Evolutionary conservation across 129 eudicot genomes (phyloP), one percentile per base, ranked within the genome.

Genomic region (Ambrosia artemisiifolia): DNA sequence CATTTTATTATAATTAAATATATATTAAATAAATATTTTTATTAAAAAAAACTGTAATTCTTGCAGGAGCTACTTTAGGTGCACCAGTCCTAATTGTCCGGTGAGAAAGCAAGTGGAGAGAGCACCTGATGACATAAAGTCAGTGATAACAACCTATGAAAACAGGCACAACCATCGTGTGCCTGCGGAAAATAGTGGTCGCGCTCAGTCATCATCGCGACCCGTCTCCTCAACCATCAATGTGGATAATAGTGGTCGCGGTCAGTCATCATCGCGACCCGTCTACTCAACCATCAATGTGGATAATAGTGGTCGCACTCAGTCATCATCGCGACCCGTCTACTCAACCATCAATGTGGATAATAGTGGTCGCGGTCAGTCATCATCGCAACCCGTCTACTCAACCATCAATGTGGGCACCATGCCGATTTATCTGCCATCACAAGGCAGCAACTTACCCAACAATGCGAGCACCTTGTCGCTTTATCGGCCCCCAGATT

Each of bases 91-190:
- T 0, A 83, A 80, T 19, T 92, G 98, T 59, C 70, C 75, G 0
- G 98, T 92, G 36, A 88, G 85, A 66, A 92, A 92, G 65, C 98
- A 83, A 8, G 98, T 92, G 3, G 98, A 92, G 34, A 75, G 98
- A 38, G 96, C 96, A 48, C 77, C 89, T n/a, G 82, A 85, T 32
- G 95, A 92, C 50, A 44, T 71, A 13, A 63, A 81, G 40, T 64
- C 88, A 13, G 98, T 92, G 17, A 87, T 92, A 63, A 92, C 98
- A 8, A 92, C 98, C 60, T 92, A 92, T 38, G 98, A 87, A 78
- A 85, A 95, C n/a, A 92, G 81, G 80, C 96, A 92, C 84, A 92
- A 82, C 81, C 98, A 92, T 42, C 85, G 85, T 5, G 88, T 92
- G 33, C 96, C 98, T 3, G 79, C 85, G 16, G 85, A 89, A 17